Evolutionary conservation across 768 basidiomycete genomes (phyloP), one percentile per base, ranked within the genome.

Genomic region (Hemileccinum impolitum): DNA sequence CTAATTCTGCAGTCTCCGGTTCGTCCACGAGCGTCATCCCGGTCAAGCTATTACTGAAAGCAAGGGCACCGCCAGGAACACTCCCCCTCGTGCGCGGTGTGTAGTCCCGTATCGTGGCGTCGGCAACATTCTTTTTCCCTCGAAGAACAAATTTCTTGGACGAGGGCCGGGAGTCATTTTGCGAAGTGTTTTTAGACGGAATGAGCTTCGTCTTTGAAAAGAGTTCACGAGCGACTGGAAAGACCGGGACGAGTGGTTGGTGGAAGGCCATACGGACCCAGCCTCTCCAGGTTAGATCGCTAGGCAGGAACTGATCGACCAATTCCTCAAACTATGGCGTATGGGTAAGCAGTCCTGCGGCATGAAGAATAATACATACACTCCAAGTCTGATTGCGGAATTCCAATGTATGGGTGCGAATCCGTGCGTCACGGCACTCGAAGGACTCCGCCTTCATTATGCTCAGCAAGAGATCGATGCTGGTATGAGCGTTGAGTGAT

Each of bases 211-310:
- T 89, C 66, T 90, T 90, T 17, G 85, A 78, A 45, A 90, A 76
- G 19, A 90, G 71, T 64, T 90, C 87, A 42, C 84, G 81, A 14
- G 87, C 87, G 6, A 89, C 86, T 6, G 87, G 87, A 14, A 89
- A 72, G 4, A 90, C 86, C 21, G 87, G 87, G 3, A 90, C 73
- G 12, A 90, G 71, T 19, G 86, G 86, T 58, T 90, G 87, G 48
- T 87, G 82, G 68, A 89, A 85, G 13, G 84, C 87, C 76, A 90
- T 87, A 59, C 85, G 87, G 30, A 89, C 77, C 87, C 87, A 90
- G 14, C 86, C 87, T 62, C 77, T 79, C 87, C 87, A 89, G 40
- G 78, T 83, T 66, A 80, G 82, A 57, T 87, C 80, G 3, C 84
- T 85, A 4, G 87, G 87, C 49, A 89, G 81, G 61, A 89, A 90